Percentiles rank a stretch among this genome's conserved stretches.
Conservation (phyloP, 2,329 filamentous ascomycete genomes). For the Onygenales sp. region DNA sequence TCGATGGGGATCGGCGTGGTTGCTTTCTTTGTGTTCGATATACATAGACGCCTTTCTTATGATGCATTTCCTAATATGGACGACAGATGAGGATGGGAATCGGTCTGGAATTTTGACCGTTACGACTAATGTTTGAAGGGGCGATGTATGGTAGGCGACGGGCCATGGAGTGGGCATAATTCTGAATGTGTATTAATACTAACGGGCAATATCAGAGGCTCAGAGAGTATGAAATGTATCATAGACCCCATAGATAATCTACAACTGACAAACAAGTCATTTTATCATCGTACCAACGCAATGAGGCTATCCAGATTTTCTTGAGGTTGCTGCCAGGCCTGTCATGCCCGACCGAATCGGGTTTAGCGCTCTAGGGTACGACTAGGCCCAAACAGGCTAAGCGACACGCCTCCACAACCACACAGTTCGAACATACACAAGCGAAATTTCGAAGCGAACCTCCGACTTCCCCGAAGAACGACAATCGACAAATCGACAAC, state of each 20-base stretch:
- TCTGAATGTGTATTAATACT: too few relatives aligned
- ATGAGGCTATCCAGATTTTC: too few relatives aligned
- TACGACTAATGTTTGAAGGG: too few relatives aligned
- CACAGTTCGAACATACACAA: slow-evolving; percentile 14
- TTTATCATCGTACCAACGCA: too few relatives aligned
- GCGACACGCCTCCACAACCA: slow-evolving; percentile 28
- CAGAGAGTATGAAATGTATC: background rate
- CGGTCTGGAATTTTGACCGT: background rate
- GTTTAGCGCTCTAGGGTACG: slow-evolving; percentile 24
- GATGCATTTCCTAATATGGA: background rate
- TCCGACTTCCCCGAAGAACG: slow-evolving; percentile 16
- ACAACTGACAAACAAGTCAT: too few relatives aligned
- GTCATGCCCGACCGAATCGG: background rate
- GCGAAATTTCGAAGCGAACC: slow-evolving; percentile 10
- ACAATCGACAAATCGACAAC: slow-evolving; percentile 15
- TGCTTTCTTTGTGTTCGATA: background rate
- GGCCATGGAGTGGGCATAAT: too few relatives aligned
- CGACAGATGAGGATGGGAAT: background rate
- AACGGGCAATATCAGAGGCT: background rate
- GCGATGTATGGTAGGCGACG: too few relatives aligned
- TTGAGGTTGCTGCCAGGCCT: too few relatives aligned
- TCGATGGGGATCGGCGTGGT: too few relatives aligned
- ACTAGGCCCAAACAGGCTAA: slow-evolving; percentile 33
- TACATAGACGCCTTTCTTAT: background rate
- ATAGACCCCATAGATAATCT: background rate